Base-by-base conservation (phyloP, 2,329 filamentous ascomycete genomes). In the Curvularia spicifera region DNA sequence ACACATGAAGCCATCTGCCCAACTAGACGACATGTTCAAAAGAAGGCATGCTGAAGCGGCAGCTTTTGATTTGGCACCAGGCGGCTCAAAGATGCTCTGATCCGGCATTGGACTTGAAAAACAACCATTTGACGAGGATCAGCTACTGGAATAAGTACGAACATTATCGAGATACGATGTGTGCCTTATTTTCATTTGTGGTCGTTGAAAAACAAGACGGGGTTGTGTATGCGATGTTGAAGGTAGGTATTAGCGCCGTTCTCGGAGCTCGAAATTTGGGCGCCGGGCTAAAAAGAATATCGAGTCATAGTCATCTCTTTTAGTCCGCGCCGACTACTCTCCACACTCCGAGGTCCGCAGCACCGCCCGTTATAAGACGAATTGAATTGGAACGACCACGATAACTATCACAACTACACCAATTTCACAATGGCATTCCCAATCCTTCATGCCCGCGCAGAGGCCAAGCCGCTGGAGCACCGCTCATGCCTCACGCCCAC, bases 391-490 rank as follows among this genome's bases (percentile, higher is more conserved):
- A 60, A 65, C 67, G 63, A 64, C 51, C 35, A 31, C 48, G 18
- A 37, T 28, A 5, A 28, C 29, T 20, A 31, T 4, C 12, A 39
- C 10, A 29, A 26, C 18, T 8, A 31, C 42, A 20, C 18, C 18
- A 51, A 51, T 31, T 12, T 4, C 63, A 50, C 50, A 44, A 76
- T 75, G 73, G 55, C 74, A 39, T 72, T 73, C 65, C 75, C 76
- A 50, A 76, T 73, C 13, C 76, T 79, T 49, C 76, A 78, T 65
- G 75, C 76, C 65, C 76, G 77, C 65, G 71, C 74, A n/a, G 77
- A 79, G 65, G 72, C 71, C 64, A 78, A 78, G 66, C 72, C 70
- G 18, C 68, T 77, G 50, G 77, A 79, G 66, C 77, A 79, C 61
- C 76, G 77, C 58, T 77, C 76, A 35, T 71, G 56, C 64, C 71